Percentiles rank a stretch among this genome's conserved stretches.
Conservation (phyloP, 2,329 filamentous ascomycete species). For the Dactylellina drechsleri region DNA sequence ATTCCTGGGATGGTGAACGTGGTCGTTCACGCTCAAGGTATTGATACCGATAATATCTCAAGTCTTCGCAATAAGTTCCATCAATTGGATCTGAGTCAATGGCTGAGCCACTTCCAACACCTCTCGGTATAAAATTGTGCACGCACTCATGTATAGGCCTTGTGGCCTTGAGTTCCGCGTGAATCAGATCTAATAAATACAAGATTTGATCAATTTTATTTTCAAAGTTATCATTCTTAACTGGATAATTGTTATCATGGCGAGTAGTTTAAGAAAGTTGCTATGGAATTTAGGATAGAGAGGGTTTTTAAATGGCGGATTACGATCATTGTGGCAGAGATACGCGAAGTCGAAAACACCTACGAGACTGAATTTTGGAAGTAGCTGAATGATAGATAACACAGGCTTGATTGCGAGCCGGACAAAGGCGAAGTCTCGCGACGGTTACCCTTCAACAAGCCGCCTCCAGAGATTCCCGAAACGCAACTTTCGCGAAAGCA, state of each 20-base stretch:
- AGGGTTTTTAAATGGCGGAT: conserved; percentile 5
- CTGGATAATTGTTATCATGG: not conserved
- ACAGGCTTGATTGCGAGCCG: conserved; percentile 9
- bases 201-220: conserved; percentile 29
- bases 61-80: conserved; percentile 1
- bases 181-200: conserved; percentile 30
- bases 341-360: conserved; percentile 33
- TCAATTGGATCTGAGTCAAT: not conserved
- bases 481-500: conserved; percentile 3
- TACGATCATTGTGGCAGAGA: conserved; percentile 5
- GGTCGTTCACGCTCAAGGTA: not conserved
- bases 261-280: not conserved
- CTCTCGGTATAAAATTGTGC: conserved; percentile 1
- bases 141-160: conserved; percentile 29
- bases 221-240: too few species aligned
- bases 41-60: conserved; percentile 3
- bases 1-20: conserved; percentile 14
- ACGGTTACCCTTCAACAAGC: not conserved
- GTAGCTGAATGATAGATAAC: conserved; percentile 9
- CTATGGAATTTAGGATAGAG: not conserved
- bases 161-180: conserved; percentile 20
- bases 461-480: not conserved
- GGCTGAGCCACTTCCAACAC: conserved; percentile 1
- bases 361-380: conserved; percentile 36
- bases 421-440: not conserved